Conservation (phyloP, 2,329 filamentous ascomycete genomes). For the Sclerotiophoma versabilis region DNA sequence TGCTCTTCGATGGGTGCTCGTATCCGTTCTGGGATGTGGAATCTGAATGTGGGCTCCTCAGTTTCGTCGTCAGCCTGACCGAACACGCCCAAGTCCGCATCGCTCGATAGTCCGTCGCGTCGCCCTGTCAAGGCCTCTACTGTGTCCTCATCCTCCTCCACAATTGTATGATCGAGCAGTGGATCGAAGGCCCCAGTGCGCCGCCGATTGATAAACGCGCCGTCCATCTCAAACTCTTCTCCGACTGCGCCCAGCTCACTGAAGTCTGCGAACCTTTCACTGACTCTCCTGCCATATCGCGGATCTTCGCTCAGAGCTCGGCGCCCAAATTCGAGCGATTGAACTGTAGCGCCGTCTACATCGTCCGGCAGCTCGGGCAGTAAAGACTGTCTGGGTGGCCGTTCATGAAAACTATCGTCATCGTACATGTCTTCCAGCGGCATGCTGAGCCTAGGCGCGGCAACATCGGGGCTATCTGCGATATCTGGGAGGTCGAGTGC, state of each 20-base stretch:
- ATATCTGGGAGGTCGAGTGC: slow-evolving; percentile 54
- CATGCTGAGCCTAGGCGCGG: slow-evolving; percentile 51
- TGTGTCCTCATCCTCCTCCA: slow-evolving; percentile 42
- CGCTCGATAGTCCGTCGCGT: slow-evolving; percentile 38
- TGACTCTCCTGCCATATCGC: slow-evolving; percentile 55
- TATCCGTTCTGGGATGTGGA: slow-evolving; percentile 47
- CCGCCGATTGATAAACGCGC: slow-evolving; percentile 47
- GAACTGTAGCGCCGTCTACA: slow-evolving; percentile 53
- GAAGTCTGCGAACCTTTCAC: slow-evolving; percentile 60
- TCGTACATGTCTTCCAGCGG: slow-evolving; percentile 53
- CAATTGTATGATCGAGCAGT: slow-evolving; percentile 46
- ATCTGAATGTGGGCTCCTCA: slow-evolving; percentile 50
- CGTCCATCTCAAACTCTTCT: slow-evolving; percentile 52
- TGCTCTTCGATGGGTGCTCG: slow-evolving; percentile 29
- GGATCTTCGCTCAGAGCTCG: slow-evolving; percentile 50
- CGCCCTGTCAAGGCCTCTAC: slow-evolving; percentile 41
- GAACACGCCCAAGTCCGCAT: slow-evolving; percentile 44
- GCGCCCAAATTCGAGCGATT: slow-evolving; percentile 57
- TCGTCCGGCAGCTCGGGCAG: slow-evolving; percentile 46
- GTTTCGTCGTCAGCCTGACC: slow-evolving; percentile 42
- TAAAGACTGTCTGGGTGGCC: slow-evolving; percentile 48
- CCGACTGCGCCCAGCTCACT: slow-evolving; percentile 48
- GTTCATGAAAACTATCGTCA: slow-evolving; percentile 51
- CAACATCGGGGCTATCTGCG: slow-evolving; percentile 56
- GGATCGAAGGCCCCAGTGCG: slow-evolving; percentile 41